phyloP scores from a whole-genome alignment of 1,284 basidiomycete species.

The Ganoderma lingzhi region DNA sequence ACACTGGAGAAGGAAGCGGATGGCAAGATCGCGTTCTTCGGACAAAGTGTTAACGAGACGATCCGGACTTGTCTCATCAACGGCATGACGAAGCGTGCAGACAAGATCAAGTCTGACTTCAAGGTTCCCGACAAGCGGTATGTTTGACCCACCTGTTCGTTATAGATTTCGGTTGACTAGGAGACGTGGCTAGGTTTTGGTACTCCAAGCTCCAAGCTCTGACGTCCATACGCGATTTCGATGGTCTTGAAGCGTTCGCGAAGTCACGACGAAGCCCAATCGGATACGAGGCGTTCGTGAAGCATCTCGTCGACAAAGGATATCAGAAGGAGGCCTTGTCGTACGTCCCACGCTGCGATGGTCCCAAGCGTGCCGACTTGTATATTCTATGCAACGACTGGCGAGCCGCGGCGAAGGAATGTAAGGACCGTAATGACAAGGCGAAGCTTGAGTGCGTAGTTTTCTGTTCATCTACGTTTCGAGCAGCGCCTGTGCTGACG shows the following conservation, averaged over 20 bases:
- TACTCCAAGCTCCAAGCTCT: slow-evolving; percentile 89
- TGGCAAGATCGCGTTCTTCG: slow-evolving; percentile 79
- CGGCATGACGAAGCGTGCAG: slow-evolving; percentile 85
- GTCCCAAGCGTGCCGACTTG: slow-evolving; percentile 82
- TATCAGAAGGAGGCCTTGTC: slow-evolving; percentile 75
- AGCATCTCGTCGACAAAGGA: slow-evolving; percentile 77
- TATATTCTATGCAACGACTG: slow-evolving; percentile 91
- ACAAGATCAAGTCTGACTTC: slow-evolving; percentile 87
- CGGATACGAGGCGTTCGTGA: slow-evolving; percentile 94
- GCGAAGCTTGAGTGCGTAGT: slow-evolving; percentile 75
- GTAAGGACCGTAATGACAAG: slow-evolving; percentile 87
- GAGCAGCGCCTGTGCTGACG: slow-evolving; percentile 14
- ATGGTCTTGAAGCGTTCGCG: slow-evolving; percentile 84
- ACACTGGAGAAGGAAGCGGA: slow-evolving; percentile 89
- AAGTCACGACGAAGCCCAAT: slow-evolving; percentile 92
- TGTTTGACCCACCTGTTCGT: background rate
- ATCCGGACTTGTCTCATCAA: slow-evolving; percentile 80
- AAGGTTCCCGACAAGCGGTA: slow-evolving; percentile 90
- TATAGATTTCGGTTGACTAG: background rate
- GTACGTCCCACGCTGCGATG: slow-evolving; percentile 87
- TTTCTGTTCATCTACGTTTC: background rate
- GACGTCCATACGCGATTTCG: slow-evolving; percentile 82
- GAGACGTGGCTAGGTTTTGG: slow-evolving; percentile 76
- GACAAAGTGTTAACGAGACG: slow-evolving; percentile 85
- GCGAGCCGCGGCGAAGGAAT: slow-evolving; percentile 86